Evolutionary conservation across 257 asterid species (phyloP), one percentile per base, ranked within the genome.

Genomic region (Nicotiana tomentosiformis): DNA sequence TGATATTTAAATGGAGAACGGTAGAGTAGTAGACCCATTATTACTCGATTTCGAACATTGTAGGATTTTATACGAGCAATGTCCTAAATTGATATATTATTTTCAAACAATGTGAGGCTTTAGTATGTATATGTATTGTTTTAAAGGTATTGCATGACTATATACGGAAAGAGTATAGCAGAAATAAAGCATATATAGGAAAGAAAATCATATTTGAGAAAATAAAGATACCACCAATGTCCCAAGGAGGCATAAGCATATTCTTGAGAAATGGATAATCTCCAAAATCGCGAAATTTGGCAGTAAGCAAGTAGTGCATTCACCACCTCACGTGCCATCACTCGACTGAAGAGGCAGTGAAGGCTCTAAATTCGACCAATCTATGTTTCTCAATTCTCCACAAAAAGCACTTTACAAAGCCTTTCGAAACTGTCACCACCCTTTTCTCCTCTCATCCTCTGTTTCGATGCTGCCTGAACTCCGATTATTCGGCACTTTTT

Each of bases 391-490:
- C 39, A 82, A 10, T 43, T 58, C 82, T 83, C 82, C 86, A 9
- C 83, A 66, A 3, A 72, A 72, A 23, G 12, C 7, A 37, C 14
- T 16, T 46, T 1, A n/a, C 26, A n/a, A 35, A 18, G n/a, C 11
- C 80, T 58, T 86, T 57, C 80, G 66, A 82, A 81, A 30, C 43
- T 65, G 76, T 83, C 66, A 16, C 80, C 66, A 16, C 80, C 58
- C 58, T 76, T 15, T 20, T 39, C 5, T 4, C 39, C 10, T 2
- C 80, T 60, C 64, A 46, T 70, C 76, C 56, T 39, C 83, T 66
- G 46, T 29, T 83, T 90, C 89, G 78, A 90, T 91, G 92, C 88
- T 18, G 83, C 61, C 76, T 84, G 84, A 57, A 20, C 84, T 32
- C 32, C 43, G 37, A 87, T 30, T 58, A 46, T 56, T 49, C 86